These are phyloP conservation scores for Paralagenidium karlingii DNA, from an alignment of 352 stramenopile genomes.

Conservation along the genomic window DNA sequence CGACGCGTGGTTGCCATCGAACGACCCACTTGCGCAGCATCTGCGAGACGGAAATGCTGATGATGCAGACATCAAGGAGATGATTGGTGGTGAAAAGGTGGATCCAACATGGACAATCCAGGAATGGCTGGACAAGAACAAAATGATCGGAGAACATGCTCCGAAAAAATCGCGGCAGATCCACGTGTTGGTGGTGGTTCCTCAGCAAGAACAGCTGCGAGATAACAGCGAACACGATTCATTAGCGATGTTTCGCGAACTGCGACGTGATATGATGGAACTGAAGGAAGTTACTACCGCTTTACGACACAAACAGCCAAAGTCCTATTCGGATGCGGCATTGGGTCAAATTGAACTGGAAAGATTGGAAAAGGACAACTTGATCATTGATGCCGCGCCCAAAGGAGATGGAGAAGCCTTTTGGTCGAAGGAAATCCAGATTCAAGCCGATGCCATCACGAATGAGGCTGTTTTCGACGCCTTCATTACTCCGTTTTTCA, in stretches of 20 bases:
- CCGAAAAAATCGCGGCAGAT: not conserved
- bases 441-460: slow-evolving; percentile 1
- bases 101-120: not conserved
- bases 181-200: slow-evolving; percentile 5
- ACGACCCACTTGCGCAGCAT: too few species aligned
- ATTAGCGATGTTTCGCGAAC: too few species aligned
- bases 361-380: slow-evolving; percentile 5
- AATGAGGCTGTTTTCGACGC: slow-evolving; percentile 1
- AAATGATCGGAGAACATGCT: not conserved
- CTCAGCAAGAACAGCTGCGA: too few species aligned
- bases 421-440: slow-evolving; percentile 3
- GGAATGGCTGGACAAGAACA: not conserved
- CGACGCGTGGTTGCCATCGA: slow-evolving; percentile 2
- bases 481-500: slow-evolving; percentile 4
- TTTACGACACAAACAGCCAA: slow-evolving; percentile 4
- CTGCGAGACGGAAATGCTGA: not conserved
- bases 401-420: slow-evolving; percentile 5
- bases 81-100: not conserved
- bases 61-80: not conserved
- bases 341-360: slow-evolving; percentile 1
- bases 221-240: slow-evolving; percentile 2
- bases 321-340: slow-evolving; percentile 4
- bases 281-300: slow-evolving; percentile 1
- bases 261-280: not conserved
- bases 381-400: slow-evolving; percentile 3